Base-by-base conservation (phyloP, 129 eudicot species). In the Ambrosia trifida region DNA sequence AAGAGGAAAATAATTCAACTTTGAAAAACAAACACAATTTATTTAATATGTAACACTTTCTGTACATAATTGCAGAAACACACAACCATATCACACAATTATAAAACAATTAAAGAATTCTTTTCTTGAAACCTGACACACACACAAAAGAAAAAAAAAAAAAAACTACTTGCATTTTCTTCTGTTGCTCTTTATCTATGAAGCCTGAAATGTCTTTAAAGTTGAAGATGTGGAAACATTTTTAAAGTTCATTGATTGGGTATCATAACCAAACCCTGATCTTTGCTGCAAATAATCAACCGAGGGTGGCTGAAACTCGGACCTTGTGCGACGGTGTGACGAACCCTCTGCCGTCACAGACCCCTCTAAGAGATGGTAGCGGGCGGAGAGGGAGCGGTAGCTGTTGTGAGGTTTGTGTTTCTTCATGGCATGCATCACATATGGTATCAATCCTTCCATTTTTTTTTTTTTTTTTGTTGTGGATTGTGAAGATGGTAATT, bases 401-500 rank as follows among this genome's bases (percentile, higher is more conserved):
- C 78, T 40, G 67, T 70, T 74, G 24, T 77, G 78, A 45, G 80
- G 83, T 69, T 63, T 80, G 58, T 80, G 83, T 57, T 78, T 80
- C 78, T 73, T 80, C 68, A 84, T 40, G 65, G 81, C 85, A 44
- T 77, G 77, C 69, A 84, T 11, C 19, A 84, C 68, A 66, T 80
- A 70, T 66, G 88, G 85, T 33, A 84, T 77, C 68, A 84, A 59
- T 51, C 88, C 85, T 72, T 84, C 82, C 85, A 79, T 80, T 65
- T 40, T 7, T 5, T 38, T 38, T 38, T 5, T 38, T 38, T 38
- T 38, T 11, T 66, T 50, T 28, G 62, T 2, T 36, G 71, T 36
- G 20, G 61, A 41, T 67, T 33, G 14, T 56, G 47, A 53, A 13
- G 16, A 12, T 68, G 45, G 31, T 53, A 53, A 32, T 75, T 36